Percentiles rank a stretch among this genome's conserved stretches.
phyloP scores from a whole-genome alignment of 257 asterid species.

The Solanum etuberosum region DNA sequence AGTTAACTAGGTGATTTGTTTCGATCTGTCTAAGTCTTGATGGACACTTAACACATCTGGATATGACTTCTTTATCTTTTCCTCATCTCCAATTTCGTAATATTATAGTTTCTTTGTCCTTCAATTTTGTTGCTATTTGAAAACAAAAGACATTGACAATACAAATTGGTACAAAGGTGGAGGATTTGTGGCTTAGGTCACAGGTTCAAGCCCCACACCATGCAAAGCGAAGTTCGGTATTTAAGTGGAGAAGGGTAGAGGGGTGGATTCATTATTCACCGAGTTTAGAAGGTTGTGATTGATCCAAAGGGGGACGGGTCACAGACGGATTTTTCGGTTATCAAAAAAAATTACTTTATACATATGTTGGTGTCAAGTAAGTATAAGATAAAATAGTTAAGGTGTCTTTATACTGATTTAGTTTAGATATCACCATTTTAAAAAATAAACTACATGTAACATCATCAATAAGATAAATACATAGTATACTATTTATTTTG shows the following conservation, averaged over 20 bases:
- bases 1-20: not conserved
- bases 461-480: not conserved
- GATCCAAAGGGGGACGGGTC: fast-evolving
- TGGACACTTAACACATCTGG: not conserved
- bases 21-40: not conserved
- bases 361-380: not conserved
- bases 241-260: too few species aligned
- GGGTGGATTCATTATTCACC: too few species aligned
- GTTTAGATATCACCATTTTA: not conserved
- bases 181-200: too few species aligned
- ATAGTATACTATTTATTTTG: not conserved
- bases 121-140: not conserved
- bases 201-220: too few species aligned
- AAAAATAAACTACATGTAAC: not conserved
- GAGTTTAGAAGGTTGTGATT: too few species aligned
- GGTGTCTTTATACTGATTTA: not conserved
- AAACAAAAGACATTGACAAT: not conserved
- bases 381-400: not conserved
- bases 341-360: too few species aligned
- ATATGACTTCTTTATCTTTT: not conserved
- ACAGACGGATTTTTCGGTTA: fast-evolving
- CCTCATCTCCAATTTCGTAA: not conserved
- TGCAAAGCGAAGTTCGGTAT: too few species aligned
- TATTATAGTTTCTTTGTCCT: not conserved
- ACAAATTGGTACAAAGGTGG: not conserved